Evolutionary conservation across 176 grass and related monocot species (phyloP).

Genomic region (Stipa capillata): DNA sequence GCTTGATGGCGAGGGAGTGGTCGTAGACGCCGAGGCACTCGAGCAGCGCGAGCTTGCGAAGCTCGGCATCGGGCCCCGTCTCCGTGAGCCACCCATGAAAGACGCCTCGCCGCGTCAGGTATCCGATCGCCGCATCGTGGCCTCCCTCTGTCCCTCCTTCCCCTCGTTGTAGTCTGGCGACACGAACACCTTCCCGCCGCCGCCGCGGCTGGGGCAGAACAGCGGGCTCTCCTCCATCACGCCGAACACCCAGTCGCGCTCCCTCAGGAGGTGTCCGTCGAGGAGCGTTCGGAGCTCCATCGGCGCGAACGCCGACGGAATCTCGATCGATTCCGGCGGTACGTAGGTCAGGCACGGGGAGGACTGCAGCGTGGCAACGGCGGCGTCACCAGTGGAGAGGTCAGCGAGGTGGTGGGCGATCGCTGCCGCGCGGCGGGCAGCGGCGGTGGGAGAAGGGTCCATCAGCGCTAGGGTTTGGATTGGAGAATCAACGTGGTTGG

Average conservation of each 20-base stretch:
- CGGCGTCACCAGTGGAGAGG: neutral
- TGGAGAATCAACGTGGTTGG: neutral
- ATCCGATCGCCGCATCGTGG: constrained; percentile 61
- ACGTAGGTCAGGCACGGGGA: constrained; percentile 51
- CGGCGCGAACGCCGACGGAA: constrained; percentile 24
- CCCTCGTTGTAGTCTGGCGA: constrained; percentile 53
- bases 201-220: constrained; percentile 37
- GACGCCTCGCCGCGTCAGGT: constrained; percentile 40
- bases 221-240: constrained; percentile 67
- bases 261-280: constrained; percentile 55
- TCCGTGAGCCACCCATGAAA: constrained; percentile 74
- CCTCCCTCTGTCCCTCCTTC: constrained; percentile 63
- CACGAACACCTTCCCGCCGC: constrained; percentile 45
- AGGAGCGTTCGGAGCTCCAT: constrained; percentile 38
- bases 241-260: constrained; percentile 61
- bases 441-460: neutral
- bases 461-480: constrained; percentile 1
- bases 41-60: constrained; percentile 43
- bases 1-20: constrained; percentile 70
- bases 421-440: constrained; percentile 24
- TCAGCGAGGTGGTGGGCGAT: constrained; percentile 34
- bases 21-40: constrained; percentile 69
- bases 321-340: constrained; percentile 42
- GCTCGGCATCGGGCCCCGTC: constrained; percentile 23
- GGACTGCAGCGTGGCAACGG: neutral